These are phyloP conservation scores for Kalmusia sp. DNA, from an alignment of 2,329 filamentous ascomycete species.

Conservation along the genomic window DNA sequence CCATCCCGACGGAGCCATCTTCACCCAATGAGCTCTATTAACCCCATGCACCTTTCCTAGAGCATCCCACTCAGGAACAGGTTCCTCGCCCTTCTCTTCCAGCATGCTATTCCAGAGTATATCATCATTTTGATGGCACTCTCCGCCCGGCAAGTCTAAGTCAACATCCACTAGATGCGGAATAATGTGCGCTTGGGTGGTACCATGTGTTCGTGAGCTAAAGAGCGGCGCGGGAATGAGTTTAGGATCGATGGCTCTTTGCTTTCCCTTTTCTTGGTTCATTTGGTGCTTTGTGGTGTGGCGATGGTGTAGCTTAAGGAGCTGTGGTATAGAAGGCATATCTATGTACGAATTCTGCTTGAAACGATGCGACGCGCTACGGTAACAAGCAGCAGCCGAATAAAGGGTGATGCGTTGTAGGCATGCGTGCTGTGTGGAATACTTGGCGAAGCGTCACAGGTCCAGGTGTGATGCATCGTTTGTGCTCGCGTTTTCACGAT, in stretches of 20 bases:
- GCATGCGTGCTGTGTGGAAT: neutral
- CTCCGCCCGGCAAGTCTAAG: neutral
- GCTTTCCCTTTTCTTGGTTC: neutral
- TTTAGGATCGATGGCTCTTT: neutral
- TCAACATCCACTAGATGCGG: neutral
- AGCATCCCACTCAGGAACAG: neutral
- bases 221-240: neutral
- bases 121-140: neutral
- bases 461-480: neutral
- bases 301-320: neutral
- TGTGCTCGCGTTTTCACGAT: neutral
- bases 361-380: neutral
- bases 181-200: neutral
- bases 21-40: neutral
- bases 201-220: too few relatives aligned
- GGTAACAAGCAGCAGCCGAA: too few relatives aligned
- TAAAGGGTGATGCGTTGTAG: neutral
- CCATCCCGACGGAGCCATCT: neutral
- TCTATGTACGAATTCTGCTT: too few relatives aligned
- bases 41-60: neutral
- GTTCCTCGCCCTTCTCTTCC: neutral
- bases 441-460: neutral
- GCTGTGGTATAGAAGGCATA: neutral
- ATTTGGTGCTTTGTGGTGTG: neutral
- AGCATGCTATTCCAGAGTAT: conserved; percentile 10